Conservation (phyloP, 805 yeast genomes). For the Hermanozyma aechmeae region DNA sequence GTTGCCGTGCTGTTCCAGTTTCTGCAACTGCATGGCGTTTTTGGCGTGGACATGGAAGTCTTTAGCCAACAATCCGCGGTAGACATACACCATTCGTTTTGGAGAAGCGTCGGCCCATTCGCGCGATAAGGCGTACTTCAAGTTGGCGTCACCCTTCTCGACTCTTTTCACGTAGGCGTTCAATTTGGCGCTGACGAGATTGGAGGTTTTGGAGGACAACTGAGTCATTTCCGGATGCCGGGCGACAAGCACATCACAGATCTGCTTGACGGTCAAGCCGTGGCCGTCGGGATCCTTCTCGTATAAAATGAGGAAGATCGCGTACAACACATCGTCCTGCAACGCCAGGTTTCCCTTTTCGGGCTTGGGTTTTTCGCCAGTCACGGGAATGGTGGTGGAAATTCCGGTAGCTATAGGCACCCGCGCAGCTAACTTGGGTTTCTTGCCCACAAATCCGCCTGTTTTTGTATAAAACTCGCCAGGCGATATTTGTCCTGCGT, state of each 20-base stretch:
- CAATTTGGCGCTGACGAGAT: constrained; percentile 71
- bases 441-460: constrained; percentile 13
- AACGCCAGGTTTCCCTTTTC: constrained; percentile 48
- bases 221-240: constrained; percentile 81
- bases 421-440: constrained; percentile 29
- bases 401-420: constrained; percentile 62
- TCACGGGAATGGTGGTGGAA: constrained; percentile 71
- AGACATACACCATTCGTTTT: constrained; percentile 80
- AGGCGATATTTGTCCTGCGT: too few species aligned
- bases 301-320: constrained; percentile 62
- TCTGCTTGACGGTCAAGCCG: constrained; percentile 87
- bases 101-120: constrained; percentile 92
- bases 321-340: constrained; percentile 69
- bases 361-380: constrained; percentile 63
- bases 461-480: too few species aligned
- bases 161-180: constrained; percentile 81
- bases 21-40: constrained; percentile 48
- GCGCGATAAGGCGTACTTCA: constrained; percentile 68
- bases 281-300: constrained; percentile 59
- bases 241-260: constrained; percentile 66
- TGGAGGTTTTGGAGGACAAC: constrained; percentile 70
- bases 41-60: constrained; percentile 69
- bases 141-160: constrained; percentile 69
- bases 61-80: constrained; percentile 68
- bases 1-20: constrained; percentile 10